Evolutionary conservation across 73 alveolate species (phyloP).

Genomic region (Paramecium sonneborni): DNA sequence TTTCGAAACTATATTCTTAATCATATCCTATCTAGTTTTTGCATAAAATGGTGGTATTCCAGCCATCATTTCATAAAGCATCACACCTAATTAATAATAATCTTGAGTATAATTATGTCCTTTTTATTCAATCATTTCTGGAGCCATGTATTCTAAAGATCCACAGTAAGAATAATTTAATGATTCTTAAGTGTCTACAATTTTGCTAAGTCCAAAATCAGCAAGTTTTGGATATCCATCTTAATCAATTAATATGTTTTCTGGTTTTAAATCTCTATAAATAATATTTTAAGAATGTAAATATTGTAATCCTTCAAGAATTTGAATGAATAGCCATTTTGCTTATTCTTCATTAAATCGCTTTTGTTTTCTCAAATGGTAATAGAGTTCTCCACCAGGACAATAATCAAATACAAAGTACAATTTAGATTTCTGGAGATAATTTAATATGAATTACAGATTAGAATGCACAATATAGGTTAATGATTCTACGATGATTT

Average conservation of each 20-base stretch:
- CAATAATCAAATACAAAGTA: conserved; percentile 74
- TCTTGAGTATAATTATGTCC: conserved; percentile 70
- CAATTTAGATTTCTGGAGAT: conserved; percentile 63
- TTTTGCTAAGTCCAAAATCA: conserved; percentile 82
- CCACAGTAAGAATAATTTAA: conserved; percentile 78
- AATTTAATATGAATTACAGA: not conserved
- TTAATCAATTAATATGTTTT: conserved; percentile 74
- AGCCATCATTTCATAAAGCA: conserved; percentile 72
- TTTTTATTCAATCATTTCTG: conserved; percentile 58
- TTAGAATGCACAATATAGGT: conserved; percentile 23
- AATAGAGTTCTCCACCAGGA: conserved; percentile 87
- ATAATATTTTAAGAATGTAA: conserved; percentile 75
- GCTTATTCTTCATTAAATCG: conserved; percentile 83
- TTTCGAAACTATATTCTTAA: conserved; percentile 19
- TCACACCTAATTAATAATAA: conserved; percentile 65
- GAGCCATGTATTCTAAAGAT: conserved; percentile 82
- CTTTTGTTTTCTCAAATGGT: conserved; percentile 66
- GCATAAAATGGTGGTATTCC: conserved; percentile 75
- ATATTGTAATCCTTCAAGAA: conserved; percentile 69
- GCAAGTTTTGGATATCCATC: conserved; percentile 77
- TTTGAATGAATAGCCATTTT: conserved; percentile 69
- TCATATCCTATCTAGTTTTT: not conserved
- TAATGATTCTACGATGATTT: not conserved
- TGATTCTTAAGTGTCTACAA: conserved; percentile 41
- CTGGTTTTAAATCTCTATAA: conserved; percentile 84